Percentiles rank a stretch among this genome's conserved stretches.
phyloP scores from a whole-genome alignment of 2,329 filamentous ascomycete genomes.

The Davidsoniella eucalypti region DNA sequence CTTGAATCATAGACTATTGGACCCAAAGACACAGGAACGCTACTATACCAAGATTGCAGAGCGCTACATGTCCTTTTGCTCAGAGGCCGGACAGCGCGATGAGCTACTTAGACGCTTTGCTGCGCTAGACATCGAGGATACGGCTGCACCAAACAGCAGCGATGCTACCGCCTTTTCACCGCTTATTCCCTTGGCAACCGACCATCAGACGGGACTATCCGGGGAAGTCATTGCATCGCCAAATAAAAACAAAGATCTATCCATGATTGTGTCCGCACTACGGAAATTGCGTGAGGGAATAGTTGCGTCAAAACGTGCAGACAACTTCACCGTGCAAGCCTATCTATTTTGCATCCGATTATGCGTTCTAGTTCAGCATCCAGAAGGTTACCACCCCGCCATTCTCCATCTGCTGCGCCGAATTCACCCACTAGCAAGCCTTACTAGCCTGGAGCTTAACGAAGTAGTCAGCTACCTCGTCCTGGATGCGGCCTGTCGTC shows the following conservation, averaged over 20 bases:
- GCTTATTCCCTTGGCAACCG: constrained; percentile 6
- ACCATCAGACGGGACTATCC: not conserved
- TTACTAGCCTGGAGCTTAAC: constrained; percentile 55
- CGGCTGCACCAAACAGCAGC: not conserved
- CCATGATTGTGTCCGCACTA: constrained; percentile 63
- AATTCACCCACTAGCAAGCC: constrained; percentile 51
- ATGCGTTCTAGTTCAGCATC: constrained; percentile 63
- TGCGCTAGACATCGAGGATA: constrained; percentile 29
- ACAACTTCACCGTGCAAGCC: constrained; percentile 71
- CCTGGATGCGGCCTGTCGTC: constrained; percentile 75
- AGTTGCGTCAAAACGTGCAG: constrained; percentile 56
- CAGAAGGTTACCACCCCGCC: constrained; percentile 80
- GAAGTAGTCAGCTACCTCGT: constrained; percentile 72
- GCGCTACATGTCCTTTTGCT: constrained; percentile 80
- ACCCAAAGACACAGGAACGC: constrained; percentile 61
- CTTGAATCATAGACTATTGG: constrained; percentile 40
- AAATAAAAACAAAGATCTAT: constrained; percentile 39
- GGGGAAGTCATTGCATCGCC: constrained; percentile 10
- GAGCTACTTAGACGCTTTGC: constrained; percentile 62
- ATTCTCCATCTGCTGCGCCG: constrained; percentile 59
- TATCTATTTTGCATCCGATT: constrained; percentile 86
- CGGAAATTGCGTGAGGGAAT: constrained; percentile 86
- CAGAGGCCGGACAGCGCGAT: constrained; percentile 51
- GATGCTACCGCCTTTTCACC: not conserved
- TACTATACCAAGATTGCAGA: constrained; percentile 82